These are phyloP conservation scores for Triadica sebifera DNA, from an alignment of 345 rosid species.

Conservation along the genomic window DNA sequence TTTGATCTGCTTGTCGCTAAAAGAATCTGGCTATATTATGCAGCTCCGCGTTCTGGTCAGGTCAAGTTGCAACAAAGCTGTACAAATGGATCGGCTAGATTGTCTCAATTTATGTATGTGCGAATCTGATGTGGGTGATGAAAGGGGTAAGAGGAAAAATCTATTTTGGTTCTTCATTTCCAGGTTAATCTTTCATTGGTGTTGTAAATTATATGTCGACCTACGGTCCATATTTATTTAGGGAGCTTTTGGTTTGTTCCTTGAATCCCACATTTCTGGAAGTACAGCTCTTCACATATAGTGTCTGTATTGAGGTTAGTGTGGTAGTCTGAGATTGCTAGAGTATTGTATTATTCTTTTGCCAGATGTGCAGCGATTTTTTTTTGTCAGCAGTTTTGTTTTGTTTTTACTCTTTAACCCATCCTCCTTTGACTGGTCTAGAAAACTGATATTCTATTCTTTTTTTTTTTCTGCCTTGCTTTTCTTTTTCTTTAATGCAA, in stretches of 20 bases:
- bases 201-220: conserved; percentile 16
- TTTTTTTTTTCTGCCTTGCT: too few relatives aligned
- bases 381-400: background rate
- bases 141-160: background rate
- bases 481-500: too few relatives aligned
- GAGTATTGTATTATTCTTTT: conserved; percentile 22
- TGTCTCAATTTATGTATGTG: background rate
- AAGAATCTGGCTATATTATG: background rate
- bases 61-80: background rate
- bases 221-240: background rate
- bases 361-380: conserved; percentile 11
- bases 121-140: background rate
- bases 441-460: too few relatives aligned
- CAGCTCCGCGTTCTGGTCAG: conserved; percentile 3
- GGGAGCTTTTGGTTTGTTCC: background rate
- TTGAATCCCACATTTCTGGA: background rate
- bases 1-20: background rate
- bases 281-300: background rate
- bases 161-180: background rate
- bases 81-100: background rate
- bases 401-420: background rate
- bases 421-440: background rate
- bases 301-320: conserved; percentile 15
- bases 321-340: conserved; percentile 13
- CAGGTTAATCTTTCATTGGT: background rate